Conservation (phyloP, 495 filamentous ascomycete genomes). For the Aspergillus incahuasiensis region DNA sequence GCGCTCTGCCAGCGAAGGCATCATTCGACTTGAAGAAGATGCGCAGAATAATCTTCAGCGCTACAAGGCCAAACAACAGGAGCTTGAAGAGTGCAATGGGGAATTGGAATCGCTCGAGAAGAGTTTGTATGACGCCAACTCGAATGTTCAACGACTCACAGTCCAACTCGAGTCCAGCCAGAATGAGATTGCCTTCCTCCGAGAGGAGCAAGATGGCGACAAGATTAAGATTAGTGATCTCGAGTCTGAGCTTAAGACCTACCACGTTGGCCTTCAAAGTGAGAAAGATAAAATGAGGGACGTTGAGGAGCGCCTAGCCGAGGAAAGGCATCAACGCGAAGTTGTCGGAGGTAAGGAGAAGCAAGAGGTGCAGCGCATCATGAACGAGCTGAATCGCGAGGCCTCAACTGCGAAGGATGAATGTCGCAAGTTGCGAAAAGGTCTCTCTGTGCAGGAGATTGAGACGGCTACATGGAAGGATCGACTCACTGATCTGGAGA, state of each 20-base stretch:
- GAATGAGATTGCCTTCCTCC: slow-evolving; percentile 87
- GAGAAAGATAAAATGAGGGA: slow-evolving; percentile 77
- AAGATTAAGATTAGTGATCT: slow-evolving; percentile 97
- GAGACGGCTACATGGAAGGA: slow-evolving; percentile 88
- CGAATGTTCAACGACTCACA: slow-evolving; percentile 76
- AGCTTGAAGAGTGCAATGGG: slow-evolving; percentile 67
- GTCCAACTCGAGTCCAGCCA: slow-evolving; percentile 92
- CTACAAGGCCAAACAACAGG: slow-evolving; percentile 68
- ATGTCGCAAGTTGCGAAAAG: slow-evolving; percentile 71
- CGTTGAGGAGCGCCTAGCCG: slow-evolving; percentile 68
- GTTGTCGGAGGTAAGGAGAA: slow-evolving; percentile 81
- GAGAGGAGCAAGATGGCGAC: slow-evolving; percentile 95
- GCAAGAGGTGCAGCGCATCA: slow-evolving; percentile 73
- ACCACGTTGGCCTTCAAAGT: slow-evolving; percentile 65
- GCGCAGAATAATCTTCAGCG: slow-evolving; percentile 61
- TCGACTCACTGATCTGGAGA: slow-evolving; percentile 82
- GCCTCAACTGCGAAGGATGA: slow-evolving; percentile 81
- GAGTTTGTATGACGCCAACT: slow-evolving; percentile 70
- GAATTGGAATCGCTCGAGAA: slow-evolving; percentile 75
- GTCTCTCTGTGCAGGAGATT: slow-evolving; percentile 74
- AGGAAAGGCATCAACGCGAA: slow-evolving; percentile 82
- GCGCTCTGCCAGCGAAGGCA: slow-evolving; percentile 77
- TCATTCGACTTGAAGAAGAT: slow-evolving; percentile 83
- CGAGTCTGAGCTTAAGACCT: slow-evolving; percentile 71
- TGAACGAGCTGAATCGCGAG: slow-evolving; percentile 83